These are phyloP conservation scores for Porphyridium purpureum DNA, from an alignment of 23 red algal genomes.

Conservation along the genomic window DNA sequence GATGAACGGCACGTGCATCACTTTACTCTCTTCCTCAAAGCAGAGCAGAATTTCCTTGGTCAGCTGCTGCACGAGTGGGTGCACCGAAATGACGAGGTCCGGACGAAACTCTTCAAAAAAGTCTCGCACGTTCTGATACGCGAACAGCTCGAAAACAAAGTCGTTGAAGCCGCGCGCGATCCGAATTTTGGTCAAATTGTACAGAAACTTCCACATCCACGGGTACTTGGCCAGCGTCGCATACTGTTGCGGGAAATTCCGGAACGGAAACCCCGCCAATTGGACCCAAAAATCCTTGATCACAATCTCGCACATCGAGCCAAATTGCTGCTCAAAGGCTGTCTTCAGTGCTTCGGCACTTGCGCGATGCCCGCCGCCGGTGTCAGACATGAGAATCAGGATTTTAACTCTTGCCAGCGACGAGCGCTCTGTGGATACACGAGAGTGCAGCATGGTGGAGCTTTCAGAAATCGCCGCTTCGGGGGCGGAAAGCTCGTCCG, in stretches of 20 bases:
- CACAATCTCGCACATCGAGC: conserved; percentile 7
- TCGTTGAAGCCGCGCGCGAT: conserved; percentile 68
- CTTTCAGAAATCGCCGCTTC: too few relatives aligned
- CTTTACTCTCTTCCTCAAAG: too few relatives aligned
- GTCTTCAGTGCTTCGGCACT: conserved; percentile 62
- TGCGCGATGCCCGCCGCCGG: conserved; percentile 92
- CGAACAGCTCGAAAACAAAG: conserved; percentile 35
- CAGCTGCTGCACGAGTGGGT: conserved; percentile 67
- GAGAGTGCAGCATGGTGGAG: too few relatives aligned
- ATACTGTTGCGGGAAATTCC: conserved; percentile 65
- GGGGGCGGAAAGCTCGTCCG: too few relatives aligned
- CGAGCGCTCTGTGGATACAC: too few relatives aligned
- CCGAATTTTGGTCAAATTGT: conserved; percentile 40
- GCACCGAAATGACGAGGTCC: conserved; percentile 80
- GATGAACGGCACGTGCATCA: conserved; percentile 25
- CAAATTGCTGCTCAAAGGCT: conserved; percentile 49
- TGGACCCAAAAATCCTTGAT: conserved; percentile 74
- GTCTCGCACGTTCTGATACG: conserved; percentile 34
- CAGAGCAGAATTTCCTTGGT: conserved; percentile 40
- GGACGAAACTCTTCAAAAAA: conserved; percentile 20
- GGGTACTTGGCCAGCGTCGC: conserved; percentile 62
- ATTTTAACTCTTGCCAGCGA: too few relatives aligned
- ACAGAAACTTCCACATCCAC: conserved; percentile 57
- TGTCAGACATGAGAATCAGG: conserved; percentile 88
- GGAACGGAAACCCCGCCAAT: conserved; percentile 67